phyloP scores from a whole-genome alignment of 768 basidiomycete genomes.

The Trametes coccinea region DNA sequence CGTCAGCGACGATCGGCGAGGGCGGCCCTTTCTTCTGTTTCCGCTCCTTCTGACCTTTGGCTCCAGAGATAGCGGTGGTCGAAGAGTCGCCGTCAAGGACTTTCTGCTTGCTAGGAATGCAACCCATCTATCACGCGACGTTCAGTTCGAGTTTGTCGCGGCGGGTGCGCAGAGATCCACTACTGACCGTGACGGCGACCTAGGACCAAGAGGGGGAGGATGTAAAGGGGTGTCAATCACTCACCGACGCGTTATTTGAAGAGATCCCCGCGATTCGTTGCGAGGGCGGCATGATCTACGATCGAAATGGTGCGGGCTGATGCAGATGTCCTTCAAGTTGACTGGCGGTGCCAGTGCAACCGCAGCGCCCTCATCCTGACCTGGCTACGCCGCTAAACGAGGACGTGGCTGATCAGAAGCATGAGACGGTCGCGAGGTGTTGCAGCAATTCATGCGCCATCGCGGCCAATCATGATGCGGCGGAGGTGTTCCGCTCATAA shows the following conservation, averaged over 20 bases:
- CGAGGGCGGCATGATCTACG: conserved; percentile 17
- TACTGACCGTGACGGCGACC: conserved; percentile 9
- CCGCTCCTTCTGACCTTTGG: conserved; percentile 12
- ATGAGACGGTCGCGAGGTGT: neutral
- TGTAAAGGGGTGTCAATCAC: neutral
- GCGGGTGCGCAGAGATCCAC: neutral
- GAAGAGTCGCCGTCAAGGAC: conserved; percentile 20
- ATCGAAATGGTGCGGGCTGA: conserved; percentile 7
- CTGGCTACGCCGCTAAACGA: neutral
- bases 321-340: conserved; percentile 8
- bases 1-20: conserved; percentile 26
- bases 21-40: conserved; percentile 14
- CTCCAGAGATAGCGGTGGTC: neutral
- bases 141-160: neutral
- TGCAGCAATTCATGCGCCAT: too few species aligned
- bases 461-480: too few species aligned
- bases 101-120: conserved; percentile 42
- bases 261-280: conserved; percentile 7
- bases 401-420: neutral
- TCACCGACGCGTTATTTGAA: conserved; percentile 15
- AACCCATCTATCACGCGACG: conserved; percentile 37
- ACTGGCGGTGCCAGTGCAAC: conserved; percentile 6
- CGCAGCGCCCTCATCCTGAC: conserved; percentile 3
- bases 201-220: neutral
- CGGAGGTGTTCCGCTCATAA: too few species aligned